Conservation (phyloP, 352 stramenopile genomes). For the Phytophthora capsici region DNA sequence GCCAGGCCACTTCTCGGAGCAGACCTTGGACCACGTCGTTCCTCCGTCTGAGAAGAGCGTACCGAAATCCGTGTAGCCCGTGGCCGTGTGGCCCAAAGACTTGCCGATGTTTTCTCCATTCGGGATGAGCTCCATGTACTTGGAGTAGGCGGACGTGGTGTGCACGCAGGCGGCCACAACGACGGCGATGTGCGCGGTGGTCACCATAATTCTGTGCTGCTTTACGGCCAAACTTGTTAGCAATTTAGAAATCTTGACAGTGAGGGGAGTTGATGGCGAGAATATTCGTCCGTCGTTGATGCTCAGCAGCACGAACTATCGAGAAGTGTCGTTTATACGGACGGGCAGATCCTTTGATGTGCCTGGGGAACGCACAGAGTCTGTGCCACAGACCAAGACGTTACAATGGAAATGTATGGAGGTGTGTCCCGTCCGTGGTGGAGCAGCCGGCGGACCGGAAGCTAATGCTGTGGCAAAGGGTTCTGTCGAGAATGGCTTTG, state of each 20-base stretch:
- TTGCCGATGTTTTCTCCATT: conserved; percentile 56
- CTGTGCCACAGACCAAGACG: conserved; percentile 21
- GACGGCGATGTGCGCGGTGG: conserved; percentile 30
- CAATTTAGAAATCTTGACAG: conserved; percentile 34
- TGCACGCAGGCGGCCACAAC: conserved; percentile 31
- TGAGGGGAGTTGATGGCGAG: conserved; percentile 18
- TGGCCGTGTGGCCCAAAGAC: conserved; percentile 39
- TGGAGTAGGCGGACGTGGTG: conserved; percentile 30
- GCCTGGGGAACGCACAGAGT: conserved; percentile 16
- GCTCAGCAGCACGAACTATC: conserved; percentile 20
- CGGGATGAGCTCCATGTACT: conserved; percentile 46
- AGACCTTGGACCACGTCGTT: conserved; percentile 46
- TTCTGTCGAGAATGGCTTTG: conserved; percentile 9
- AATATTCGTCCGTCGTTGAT: conserved; percentile 27
- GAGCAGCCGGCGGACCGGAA: conserved; percentile 25
- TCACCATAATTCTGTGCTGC: conserved; percentile 31
- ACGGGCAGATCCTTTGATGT: conserved; percentile 34
- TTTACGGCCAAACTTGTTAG: conserved; percentile 14
- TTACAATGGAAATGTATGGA: conserved; percentile 10
- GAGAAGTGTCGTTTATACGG: conserved; percentile 31
- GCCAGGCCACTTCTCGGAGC: conserved; percentile 50
- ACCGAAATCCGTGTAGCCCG: conserved; percentile 54
- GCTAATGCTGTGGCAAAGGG: conserved; percentile 9
- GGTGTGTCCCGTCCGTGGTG: conserved; percentile 17
- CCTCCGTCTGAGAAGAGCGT: conserved; percentile 46